Base-by-base conservation (phyloP, 1,284 basidiomycete genomes). In the Schizophyllum amplum region DNA sequence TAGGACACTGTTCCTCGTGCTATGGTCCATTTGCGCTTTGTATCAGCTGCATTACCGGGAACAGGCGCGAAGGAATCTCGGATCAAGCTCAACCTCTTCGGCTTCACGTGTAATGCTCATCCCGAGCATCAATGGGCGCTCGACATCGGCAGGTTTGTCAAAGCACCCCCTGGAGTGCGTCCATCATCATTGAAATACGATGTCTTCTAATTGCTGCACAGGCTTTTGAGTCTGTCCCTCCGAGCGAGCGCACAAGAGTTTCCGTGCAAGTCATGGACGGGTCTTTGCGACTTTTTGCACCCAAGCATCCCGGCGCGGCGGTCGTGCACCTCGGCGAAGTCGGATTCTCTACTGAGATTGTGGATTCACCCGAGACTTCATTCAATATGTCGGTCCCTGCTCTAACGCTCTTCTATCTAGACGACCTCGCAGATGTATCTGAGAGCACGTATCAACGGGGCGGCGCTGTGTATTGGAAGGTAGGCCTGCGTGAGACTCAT, bases 211-310 rank as follows among this genome's bases (percentile, higher is more conserved):
- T 51, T 17, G 15, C 52, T 60, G 17, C 17, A 9, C 33, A 94
- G 84, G 89, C 90, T 0, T 98, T 99, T 67, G 94, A 97, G 68
- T 83, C 93, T 51, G 93, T 98, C 13, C 84, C 94, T 21, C 96
- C 96, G 0, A 94, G 83, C 60, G 95, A 98, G 68, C 75, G 90
- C 26, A 97, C 94, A 1, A 75, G 78, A 4, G 72, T 98, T 24
- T 73, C 76, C 5, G 59, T 94, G 20, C 80, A 78, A 55, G 63
- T 93, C n/a, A 62, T 75, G n/a, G 86, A 94, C 62, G 81, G 83
- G 5, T 90, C 90, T 0, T 64, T 90, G 22, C 83, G 84, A 53
- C 61, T 82, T 1, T 73, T 82, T n/a, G 80, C 86, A 0, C 80
- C 81, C 2, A 78, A 67, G 0, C 72, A 86, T 63, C 74, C 79